phyloP scores from a whole-genome alignment of 768 basidiomycete species.

The Panaeolus cyanescens region DNA sequence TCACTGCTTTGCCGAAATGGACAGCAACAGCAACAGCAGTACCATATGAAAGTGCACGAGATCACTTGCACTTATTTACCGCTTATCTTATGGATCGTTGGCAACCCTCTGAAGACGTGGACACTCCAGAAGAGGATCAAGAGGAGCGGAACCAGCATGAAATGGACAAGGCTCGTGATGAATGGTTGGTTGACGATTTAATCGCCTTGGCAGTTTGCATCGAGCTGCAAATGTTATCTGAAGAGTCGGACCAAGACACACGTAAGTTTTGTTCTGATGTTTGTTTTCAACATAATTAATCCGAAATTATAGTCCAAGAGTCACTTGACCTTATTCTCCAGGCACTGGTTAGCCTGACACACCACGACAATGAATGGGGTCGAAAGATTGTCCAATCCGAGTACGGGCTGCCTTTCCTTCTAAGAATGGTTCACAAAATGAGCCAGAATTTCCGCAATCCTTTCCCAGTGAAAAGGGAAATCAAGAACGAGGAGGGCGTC shows the following conservation, averaged over 20 bases:
- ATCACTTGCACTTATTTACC: conserved; percentile 63
- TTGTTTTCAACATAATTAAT: neutral
- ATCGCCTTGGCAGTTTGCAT: conserved; percentile 53
- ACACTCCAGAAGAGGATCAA: conserved; percentile 8
- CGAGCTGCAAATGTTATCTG: conserved; percentile 31
- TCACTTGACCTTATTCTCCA: conserved; percentile 63
- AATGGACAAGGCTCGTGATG: conserved; percentile 39
- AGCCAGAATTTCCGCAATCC: conserved; percentile 9
- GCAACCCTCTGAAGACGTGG: conserved; percentile 22
- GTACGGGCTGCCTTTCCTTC: conserved; percentile 45
- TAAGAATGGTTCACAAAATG: conserved; percentile 45
- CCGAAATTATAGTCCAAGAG: conserved; percentile 33
- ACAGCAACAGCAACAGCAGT: conserved; percentile 17
- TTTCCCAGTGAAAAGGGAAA: conserved; percentile 10
- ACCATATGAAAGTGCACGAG: conserved; percentile 46
- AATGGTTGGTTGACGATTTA: conserved; percentile 49
- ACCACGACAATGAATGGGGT: conserved; percentile 61
- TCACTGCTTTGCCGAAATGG: conserved; percentile 34
- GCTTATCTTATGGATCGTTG: conserved; percentile 63
- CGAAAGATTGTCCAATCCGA: conserved; percentile 47
- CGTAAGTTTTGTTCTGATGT: conserved; percentile 15
- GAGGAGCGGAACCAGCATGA: conserved; percentile 16
- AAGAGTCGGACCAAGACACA: conserved; percentile 13
- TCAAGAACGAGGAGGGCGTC: conserved; percentile 16
- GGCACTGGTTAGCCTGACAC: conserved; percentile 72